Evolutionary conservation across 306 rosid genomes (phyloP).

Genomic region (Prunus mongolica): DNA sequence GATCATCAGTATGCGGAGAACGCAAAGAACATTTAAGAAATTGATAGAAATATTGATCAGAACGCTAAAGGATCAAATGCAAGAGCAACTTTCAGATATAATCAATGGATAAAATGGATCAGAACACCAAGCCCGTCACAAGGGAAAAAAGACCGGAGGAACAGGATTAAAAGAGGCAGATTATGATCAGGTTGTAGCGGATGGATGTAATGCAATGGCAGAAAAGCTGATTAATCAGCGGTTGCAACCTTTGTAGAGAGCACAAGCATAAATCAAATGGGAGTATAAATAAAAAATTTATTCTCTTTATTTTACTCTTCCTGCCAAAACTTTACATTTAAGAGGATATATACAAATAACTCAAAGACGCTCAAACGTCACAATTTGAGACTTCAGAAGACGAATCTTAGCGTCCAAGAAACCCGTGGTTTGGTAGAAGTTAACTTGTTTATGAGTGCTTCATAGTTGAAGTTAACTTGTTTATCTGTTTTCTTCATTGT

Average conservation of each 20-base stretch:
- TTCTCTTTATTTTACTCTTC: not conserved
- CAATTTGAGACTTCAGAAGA: not conserved
- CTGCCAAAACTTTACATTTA: slow-evolving; percentile 11
- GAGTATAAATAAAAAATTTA: not conserved
- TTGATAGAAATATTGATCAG: no score
- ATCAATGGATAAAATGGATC: not conserved
- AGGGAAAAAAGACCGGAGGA: no score
- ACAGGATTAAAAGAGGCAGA: no score
- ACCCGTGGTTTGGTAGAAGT: no score
- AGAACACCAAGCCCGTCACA: no score
- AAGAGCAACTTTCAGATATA: not conserved
- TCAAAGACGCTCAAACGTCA: not conserved
- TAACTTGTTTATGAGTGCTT: no score
- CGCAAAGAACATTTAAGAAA: not conserved
- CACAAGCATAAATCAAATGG: not conserved
- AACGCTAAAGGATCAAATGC: no score
- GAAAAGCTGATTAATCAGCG: no score
- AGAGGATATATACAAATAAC: not conserved
- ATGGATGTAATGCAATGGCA: no score
- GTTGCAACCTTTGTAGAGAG: not conserved
- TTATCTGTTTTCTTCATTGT: not conserved
- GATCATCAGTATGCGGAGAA: not conserved
- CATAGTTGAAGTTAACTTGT: not conserved
- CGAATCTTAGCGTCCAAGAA: no score
- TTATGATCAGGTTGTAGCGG: no score